Conservation (phyloP, 2,329 filamentous ascomycete species). For the Thelonectria olida region DNA sequence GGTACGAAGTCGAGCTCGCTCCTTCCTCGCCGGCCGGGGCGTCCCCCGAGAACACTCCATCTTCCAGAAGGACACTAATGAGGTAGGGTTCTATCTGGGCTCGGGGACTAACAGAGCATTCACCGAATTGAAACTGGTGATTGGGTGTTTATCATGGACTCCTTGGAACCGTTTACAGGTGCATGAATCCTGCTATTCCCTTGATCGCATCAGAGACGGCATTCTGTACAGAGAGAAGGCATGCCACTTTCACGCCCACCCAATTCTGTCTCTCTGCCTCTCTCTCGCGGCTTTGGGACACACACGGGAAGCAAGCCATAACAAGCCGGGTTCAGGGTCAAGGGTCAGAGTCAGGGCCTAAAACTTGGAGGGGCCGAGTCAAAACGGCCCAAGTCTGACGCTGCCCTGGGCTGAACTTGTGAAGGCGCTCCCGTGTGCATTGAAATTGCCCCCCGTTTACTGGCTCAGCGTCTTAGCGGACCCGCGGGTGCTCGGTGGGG, state of each 20-base stretch:
- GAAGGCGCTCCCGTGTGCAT: conserved; percentile 9
- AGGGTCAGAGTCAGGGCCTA: neutral
- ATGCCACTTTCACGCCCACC: neutral
- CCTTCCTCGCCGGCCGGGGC: neutral
- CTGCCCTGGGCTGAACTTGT: neutral
- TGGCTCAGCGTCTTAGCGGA: conserved; percentile 25
- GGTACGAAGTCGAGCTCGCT: no score
- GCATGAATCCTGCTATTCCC: no score
- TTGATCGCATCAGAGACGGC: no score
- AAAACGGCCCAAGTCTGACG: no score
- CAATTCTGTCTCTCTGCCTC: neutral
- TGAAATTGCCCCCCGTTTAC: conserved; percentile 33
- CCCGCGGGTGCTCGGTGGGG: conserved; percentile 28
- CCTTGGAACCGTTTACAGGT: no score
- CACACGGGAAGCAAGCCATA: neutral
- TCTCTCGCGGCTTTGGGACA: neutral
- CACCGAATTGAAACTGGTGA: no score
- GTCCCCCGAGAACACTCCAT: conserved; percentile 7
- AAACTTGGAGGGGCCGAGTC: no score
- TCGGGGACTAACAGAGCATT: no score
- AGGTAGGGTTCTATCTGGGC: neutral
- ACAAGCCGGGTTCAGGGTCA: neutral
- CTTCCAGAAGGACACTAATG: no score
- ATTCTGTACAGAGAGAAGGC: neutral
- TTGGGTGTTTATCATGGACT: no score